These are phyloP conservation scores for Plasmodium vivax DNA, from an alignment of 169 alveolate genomes.

Conservation along the genomic window DNA sequence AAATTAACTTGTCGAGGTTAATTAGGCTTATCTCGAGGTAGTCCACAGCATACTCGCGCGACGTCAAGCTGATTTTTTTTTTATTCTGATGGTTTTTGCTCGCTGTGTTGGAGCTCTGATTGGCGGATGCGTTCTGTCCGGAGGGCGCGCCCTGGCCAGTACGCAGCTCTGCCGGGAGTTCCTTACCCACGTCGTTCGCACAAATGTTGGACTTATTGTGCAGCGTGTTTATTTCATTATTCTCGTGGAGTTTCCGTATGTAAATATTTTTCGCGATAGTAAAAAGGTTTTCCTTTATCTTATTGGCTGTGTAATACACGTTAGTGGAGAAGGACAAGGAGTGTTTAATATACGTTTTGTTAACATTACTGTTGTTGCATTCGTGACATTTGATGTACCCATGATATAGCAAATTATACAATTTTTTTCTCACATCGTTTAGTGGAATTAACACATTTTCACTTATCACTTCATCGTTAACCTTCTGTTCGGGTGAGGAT, in stretches of 20 bases:
- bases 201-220: constrained; percentile 60
- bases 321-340: constrained; percentile 48
- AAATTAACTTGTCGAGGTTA: constrained; percentile 54
- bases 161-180: neutral
- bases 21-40: constrained; percentile 53
- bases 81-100: neutral
- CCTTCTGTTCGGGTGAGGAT: constrained; percentile 21
- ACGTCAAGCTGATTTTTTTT: constrained; percentile 25
- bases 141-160: neutral
- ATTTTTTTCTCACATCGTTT: constrained; percentile 65
- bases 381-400: constrained; percentile 69
- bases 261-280: constrained; percentile 61
- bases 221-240: constrained; percentile 47
- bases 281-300: constrained; percentile 39
- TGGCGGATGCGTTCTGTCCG: neutral
- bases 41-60: constrained; percentile 64
- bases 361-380: constrained; percentile 29
- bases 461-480: constrained; percentile 65
- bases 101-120: neutral
- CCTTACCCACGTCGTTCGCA: neutral
- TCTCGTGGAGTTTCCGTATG: constrained; percentile 30
- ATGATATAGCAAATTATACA: constrained; percentile 44
- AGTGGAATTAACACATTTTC: constrained; percentile 69
- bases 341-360: constrained; percentile 52
- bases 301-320: constrained; percentile 17